Evolutionary conservation across 768 basidiomycete species (phyloP), one percentile per base, ranked within the genome.

Genomic region (Hebeloma cylindrosporum): DNA sequence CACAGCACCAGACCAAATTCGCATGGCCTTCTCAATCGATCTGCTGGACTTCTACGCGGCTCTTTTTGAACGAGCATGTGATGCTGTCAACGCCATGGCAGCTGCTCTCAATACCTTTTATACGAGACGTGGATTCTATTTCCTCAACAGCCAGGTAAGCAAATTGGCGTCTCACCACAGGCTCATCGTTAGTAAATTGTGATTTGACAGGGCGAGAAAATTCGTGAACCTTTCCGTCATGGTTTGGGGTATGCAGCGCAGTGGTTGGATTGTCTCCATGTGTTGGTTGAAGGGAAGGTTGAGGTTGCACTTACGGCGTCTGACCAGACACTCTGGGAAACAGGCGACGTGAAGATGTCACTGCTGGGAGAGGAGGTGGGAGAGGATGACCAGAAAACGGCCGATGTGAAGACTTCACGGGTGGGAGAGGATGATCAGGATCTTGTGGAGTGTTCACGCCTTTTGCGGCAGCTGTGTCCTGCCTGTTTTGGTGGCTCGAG

Each of bases 11-110:
- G 40, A 47, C 0, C 45, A 60, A 18, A 55, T 53, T 5, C 50
- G 49, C 10, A 57, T 60, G 38, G 61, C 63, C 18, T 5, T 60
- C 29, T 49, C 69, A 25, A 48, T 69, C 2, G 57, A 66, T 4
- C 49, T 70, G 0, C 44, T 70, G 0, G 48, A 62, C 1, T 68
- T 70, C 40, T 70, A 68, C 41, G 43, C 32, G 0, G 56, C 61
- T 1, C 46, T 70, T 1, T 72, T 72, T 30, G 61, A 71, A 42
- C 48, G 56, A 0, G 68, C 70, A 0, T 70, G 67, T 14, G 60
- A 72, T 42, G 67, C 67, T 3, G 52, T 70, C 27, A 57, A 60
- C 30, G 64, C 55, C 1, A 29, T 65, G 21, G 52, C 66, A 0
- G 29, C 34, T 10, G 60, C 64, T 0, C 49, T 70, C 2, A 60